Conservation (phyloP, 768 basidiomycete species). For the Termitomyces sp. region DNA sequence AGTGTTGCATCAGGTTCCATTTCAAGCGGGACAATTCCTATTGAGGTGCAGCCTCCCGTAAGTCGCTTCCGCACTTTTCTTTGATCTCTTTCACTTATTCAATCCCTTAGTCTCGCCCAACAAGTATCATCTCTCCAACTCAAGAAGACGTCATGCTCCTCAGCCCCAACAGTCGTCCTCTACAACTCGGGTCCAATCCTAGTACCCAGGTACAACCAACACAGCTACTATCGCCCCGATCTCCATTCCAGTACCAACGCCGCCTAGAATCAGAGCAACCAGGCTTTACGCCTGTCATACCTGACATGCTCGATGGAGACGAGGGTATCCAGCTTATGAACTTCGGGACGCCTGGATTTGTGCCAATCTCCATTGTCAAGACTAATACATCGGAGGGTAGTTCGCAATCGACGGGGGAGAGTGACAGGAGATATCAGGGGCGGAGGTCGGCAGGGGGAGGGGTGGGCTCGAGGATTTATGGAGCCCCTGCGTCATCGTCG, state of each 20-base stretch:
- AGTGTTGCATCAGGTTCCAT: conserved; percentile 2
- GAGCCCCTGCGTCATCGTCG: not conserved
- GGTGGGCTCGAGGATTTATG: not conserved
- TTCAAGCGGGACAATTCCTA: conserved; percentile 10
- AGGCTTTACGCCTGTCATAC: conserved; percentile 18
- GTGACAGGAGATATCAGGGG: not conserved
- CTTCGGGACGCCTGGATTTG: conserved; percentile 7
- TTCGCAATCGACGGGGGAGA: conserved; percentile 4
- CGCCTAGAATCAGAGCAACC: not conserved
- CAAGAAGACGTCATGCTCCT: conserved; percentile 1
- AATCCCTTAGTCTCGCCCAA: conserved; percentile 1
- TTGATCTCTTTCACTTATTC: not conserved
- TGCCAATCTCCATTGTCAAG: not conserved
- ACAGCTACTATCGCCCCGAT: not conserved
- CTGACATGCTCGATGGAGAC: conserved; percentile 1
- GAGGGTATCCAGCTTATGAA: conserved; percentile 6
- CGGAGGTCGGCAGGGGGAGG: not conserved
- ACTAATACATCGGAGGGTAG: conserved; percentile 1
- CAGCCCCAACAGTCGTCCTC: conserved; percentile 1
- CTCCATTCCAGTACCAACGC: not conserved
- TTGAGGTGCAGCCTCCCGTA: conserved; percentile 16
- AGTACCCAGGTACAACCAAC: not conserved
- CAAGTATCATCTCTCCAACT: not conserved
- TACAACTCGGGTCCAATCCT: not conserved
- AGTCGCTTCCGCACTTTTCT: not conserved